phyloP scores from a whole-genome alignment of 306 rosid species.

The Senna siamea region DNA sequence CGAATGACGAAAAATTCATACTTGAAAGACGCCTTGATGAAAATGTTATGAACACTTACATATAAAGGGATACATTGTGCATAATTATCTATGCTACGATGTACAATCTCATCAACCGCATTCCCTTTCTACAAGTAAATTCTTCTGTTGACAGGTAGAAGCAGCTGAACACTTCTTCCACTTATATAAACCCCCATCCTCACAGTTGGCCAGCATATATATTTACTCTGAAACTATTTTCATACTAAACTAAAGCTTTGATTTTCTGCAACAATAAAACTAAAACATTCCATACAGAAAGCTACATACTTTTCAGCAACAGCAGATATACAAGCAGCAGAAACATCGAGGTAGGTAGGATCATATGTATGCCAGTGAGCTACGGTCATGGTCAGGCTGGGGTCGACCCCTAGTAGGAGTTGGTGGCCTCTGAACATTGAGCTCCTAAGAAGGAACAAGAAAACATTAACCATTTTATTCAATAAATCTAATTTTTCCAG shows the following conservation, averaged over 20 bases:
- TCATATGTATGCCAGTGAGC: slow-evolving; percentile 94
- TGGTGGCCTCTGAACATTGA: slow-evolving; percentile 95
- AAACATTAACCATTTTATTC: not conserved
- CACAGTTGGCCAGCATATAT: slow-evolving; percentile 30
- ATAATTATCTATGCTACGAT: slow-evolving; percentile 43
- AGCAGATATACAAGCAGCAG: slow-evolving; percentile 30
- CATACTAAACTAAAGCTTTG: slow-evolving; percentile 36
- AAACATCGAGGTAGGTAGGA: slow-evolving; percentile 22
- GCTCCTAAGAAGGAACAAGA: slow-evolving; percentile 60
- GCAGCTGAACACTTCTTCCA: slow-evolving; percentile 44
- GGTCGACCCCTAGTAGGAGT: slow-evolving; percentile 98
- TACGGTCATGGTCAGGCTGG: slow-evolving; percentile 94
- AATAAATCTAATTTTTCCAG: not conserved
- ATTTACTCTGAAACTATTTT: slow-evolving; percentile 36
- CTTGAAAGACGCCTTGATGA: not conserved
- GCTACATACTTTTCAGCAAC: slow-evolving; percentile 28
- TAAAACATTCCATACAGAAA: slow-evolving; percentile 20
- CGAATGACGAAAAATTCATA: not conserved
- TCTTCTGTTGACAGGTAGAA: slow-evolving; percentile 41
- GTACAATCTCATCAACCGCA: slow-evolving; percentile 43
- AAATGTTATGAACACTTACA: not conserved
- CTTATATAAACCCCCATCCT: slow-evolving; percentile 6
- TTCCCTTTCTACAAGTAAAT: slow-evolving; percentile 37
- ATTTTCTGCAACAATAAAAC: slow-evolving; percentile 38
- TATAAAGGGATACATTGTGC: not conserved